Percentiles rank a stretch among this genome's conserved stretches.
Evolutionary conservation across 1,139 yeast species (phyloP).

Genomic region (Protomyces macrosporus): DNA sequence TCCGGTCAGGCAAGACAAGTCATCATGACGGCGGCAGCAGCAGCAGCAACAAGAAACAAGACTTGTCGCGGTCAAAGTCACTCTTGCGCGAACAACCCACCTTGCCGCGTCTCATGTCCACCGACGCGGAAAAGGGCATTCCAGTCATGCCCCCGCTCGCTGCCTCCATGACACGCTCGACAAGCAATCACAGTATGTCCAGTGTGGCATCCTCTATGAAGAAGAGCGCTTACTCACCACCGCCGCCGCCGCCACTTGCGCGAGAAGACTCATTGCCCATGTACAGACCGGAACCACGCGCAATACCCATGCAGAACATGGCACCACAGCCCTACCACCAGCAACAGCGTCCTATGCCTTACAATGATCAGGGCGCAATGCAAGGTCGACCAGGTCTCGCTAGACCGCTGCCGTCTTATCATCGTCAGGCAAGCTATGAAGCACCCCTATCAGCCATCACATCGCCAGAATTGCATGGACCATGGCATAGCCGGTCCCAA

Average conservation of each 20-base stretch:
- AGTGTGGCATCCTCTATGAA: constrained; percentile 5
- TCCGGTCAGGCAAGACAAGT: not conserved
- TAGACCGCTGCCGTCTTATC: constrained; percentile 12
- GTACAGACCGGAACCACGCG: constrained; percentile 9
- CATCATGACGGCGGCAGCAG: too few species aligned
- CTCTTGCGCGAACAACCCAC: constrained; percentile 15
- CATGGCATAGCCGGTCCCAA: not conserved
- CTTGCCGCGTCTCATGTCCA: constrained; percentile 1
- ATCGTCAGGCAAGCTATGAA: constrained; percentile 15
- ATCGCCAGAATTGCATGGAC: not conserved
- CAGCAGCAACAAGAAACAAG: not conserved
- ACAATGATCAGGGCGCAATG: not conserved
- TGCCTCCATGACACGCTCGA: not conserved
- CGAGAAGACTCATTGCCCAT: constrained; percentile 8
- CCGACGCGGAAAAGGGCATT: constrained; percentile 4
- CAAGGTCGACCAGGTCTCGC: not conserved
- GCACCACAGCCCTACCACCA: not conserved
- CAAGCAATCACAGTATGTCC: constrained; percentile 1
- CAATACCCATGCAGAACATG: not conserved
- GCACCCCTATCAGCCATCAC: not conserved
- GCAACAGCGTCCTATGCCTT: not conserved
- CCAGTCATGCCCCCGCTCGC: not conserved
- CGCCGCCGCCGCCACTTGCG: constrained; percentile 4
- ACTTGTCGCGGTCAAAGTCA: constrained; percentile 7
- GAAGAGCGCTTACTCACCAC: constrained; percentile 1